Evolutionary conservation across 106 monocot genomes (phyloP).

Genomic region (Chionographis japonica): DNA sequence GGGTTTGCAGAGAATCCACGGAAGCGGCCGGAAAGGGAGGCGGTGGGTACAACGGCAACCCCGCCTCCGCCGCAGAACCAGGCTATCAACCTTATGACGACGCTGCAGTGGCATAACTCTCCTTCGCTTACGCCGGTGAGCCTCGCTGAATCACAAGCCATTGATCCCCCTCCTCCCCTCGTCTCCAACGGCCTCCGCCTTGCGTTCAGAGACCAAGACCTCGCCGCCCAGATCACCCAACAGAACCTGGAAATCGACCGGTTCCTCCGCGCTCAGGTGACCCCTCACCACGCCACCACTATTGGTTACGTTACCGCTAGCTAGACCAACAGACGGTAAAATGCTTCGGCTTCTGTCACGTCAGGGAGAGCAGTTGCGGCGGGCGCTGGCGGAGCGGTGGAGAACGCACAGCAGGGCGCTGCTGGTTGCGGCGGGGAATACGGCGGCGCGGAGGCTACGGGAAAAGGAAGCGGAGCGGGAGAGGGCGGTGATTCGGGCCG

Average conservation of each 20-base stretch:
- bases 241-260: constrained; percentile 55
- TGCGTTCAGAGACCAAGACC: constrained; percentile 43
- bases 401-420: constrained; percentile 24
- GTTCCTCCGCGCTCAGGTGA: constrained; percentile 47
- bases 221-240: constrained; percentile 34
- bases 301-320: background rate
- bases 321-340: background rate
- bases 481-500: constrained; percentile 14
- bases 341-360: background rate
- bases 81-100: too few relatives aligned
- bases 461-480: constrained; percentile 40
- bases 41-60: too few relatives aligned
- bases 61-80: too few relatives aligned
- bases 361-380: constrained; percentile 79
- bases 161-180: background rate
- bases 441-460: constrained; percentile 5
- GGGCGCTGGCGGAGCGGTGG: constrained; percentile 22
- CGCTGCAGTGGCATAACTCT: too few relatives aligned
- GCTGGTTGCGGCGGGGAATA: constrained; percentile 12
- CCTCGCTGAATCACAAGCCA: too few relatives aligned
- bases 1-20: too few relatives aligned
- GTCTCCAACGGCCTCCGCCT: constrained; percentile 70
- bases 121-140: too few relatives aligned
- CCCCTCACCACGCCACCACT: background rate
- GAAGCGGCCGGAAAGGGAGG: too few relatives aligned